Evolutionary conservation across 306 rosid species (phyloP).

Genomic region (Oxytropis ochrocephala): DNA sequence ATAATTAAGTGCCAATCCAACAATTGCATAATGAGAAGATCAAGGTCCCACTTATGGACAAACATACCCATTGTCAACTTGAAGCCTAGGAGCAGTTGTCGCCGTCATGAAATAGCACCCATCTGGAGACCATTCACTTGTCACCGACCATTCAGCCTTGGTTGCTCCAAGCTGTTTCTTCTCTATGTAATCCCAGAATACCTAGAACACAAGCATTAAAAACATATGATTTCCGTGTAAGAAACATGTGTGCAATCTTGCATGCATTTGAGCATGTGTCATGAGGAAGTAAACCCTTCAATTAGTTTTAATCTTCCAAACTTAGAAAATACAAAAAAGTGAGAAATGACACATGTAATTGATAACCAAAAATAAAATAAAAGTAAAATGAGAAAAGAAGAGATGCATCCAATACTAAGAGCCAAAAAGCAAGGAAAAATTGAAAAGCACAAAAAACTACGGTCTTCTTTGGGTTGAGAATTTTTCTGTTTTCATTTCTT

Average conservation of each 20-base stretch:
- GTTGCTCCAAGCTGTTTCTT: constrained; percentile 64
- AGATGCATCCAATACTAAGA: background rate
- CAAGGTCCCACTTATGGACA: constrained; percentile 2
- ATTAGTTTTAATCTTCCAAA: background rate
- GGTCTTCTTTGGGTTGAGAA: no score
- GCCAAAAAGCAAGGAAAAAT: constrained; percentile 14
- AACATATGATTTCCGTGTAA: constrained; percentile 9
- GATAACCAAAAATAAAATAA: no score
- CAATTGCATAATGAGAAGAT: background rate
- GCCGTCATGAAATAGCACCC: constrained; percentile 97
- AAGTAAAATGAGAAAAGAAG: background rate
- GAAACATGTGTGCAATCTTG: constrained; percentile 7
- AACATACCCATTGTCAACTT: constrained; percentile 89
- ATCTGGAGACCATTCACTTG: constrained; percentile 96
- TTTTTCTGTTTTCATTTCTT: no score
- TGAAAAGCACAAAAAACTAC: background rate
- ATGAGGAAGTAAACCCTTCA: background rate
- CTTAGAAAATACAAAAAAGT: background rate
- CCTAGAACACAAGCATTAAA: constrained; percentile 40
- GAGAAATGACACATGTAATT: background rate
- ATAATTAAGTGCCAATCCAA: background rate
- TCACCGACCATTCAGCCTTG: constrained; percentile 85
- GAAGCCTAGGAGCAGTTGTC: constrained; percentile 95
- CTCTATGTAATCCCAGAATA: constrained; percentile 81
- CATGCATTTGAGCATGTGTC: background rate